Evolutionary conservation across 441 rosid species (phyloP), one percentile per base, ranked within the genome.

Genomic region (Melastoma candidum): DNA sequence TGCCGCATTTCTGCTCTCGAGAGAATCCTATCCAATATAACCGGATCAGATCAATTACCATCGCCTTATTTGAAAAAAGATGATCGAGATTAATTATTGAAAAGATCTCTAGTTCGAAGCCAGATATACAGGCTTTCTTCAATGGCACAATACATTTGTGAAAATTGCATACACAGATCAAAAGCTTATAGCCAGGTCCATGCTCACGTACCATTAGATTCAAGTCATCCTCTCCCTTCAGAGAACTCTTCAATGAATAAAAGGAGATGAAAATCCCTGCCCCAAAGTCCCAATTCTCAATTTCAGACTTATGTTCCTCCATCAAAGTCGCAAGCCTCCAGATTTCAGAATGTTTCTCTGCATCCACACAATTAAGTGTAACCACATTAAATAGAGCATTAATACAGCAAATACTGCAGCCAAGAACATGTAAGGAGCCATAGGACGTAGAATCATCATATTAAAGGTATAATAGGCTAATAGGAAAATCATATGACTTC

Each of bases 211-310:
- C 99, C 85, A 63, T 68, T 75, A 75, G 80, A 67, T 46, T 71
- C 70, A 67, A 69, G 58, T 76, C 66, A 50, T 57, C 64, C 60
- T 76, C 85, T 59, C 75, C 96, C 63, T 64, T 69, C 54, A 80
- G 65, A 17, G 87, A 83, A 66, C 84, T 89, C 72, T 69, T 81
- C 63, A 83, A 61, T 53, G 75, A 68, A 71, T 85, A 88, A 68
- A 83, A 89, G 13, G 83, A 74, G 58, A 86, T 67, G 66, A 83
- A 87, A 48, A 87, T 75, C 63, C 96, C 95, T 51, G 94, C 96
- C 69, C 96, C 97, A 67, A 94, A 75, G 68, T 89, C 99, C 97
- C 96, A 94, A 68, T 94, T 75, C 51, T 82, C 96, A 75, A 94
- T 89, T 75, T 89, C 95, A 63, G 90, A 87, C 79, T 89, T 89